Evolutionary conservation across 495 filamentous ascomycete species (phyloP).

Genomic region (Aspergillus panamensis): DNA sequence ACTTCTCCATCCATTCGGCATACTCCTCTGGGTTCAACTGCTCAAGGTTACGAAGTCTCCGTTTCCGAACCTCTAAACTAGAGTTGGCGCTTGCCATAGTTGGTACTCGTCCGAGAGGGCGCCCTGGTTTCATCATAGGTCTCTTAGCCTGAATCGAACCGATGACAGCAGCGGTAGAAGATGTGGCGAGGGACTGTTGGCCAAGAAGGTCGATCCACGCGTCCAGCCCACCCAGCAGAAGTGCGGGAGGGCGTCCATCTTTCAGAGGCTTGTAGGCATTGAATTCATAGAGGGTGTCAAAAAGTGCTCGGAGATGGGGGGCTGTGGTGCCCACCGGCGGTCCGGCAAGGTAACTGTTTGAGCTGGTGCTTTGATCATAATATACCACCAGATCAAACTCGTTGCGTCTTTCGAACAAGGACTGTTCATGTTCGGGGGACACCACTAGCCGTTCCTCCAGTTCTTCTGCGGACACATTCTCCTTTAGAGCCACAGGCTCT

Average conservation of each 20-base stretch:
- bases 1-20: conserved; percentile 57
- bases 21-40: conserved; percentile 61
- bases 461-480: conserved; percentile 80
- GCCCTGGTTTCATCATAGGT: conserved; percentile 37
- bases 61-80: conserved; percentile 52
- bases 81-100: conserved; percentile 51
- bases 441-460: conserved; percentile 79
- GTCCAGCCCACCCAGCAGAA: conserved; percentile 77
- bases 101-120: conserved; percentile 49
- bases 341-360: conserved; percentile 50
- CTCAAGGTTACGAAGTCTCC: conserved; percentile 54
- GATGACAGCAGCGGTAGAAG: conserved; percentile 52
- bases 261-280: conserved; percentile 72
- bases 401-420: conserved; percentile 69
- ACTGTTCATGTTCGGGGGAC: conserved; percentile 69
- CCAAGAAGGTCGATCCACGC: conserved; percentile 83
- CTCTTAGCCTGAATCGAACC: conserved; percentile 41
- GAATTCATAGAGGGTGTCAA: conserved; percentile 77
- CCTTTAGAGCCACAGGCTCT: conserved; percentile 73
- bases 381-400: conserved; percentile 86
- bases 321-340: conserved; percentile 48
- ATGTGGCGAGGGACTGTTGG: conserved; percentile 57
- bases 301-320: conserved; percentile 62
- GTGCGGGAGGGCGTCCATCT: conserved; percentile 58
- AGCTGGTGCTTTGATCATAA: conserved; percentile 69